Base-by-base conservation (phyloP, 768 basidiomycete genomes). In the Antrodiella citrinella region DNA sequence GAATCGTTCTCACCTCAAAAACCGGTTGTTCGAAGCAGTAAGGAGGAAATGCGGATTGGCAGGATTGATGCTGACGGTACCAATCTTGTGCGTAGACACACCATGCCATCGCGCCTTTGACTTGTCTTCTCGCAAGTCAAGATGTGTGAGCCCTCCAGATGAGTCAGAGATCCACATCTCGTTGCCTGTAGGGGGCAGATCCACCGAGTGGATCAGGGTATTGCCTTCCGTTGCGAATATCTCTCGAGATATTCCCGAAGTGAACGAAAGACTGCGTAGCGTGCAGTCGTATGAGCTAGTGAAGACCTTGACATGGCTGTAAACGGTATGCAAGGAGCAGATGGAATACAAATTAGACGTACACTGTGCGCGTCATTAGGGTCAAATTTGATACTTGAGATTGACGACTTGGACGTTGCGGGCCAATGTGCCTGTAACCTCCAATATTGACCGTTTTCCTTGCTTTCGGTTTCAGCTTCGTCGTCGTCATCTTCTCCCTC, bases 101-200 rank as follows among this genome's bases (percentile, higher is more conserved):
- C 70, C 76, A 55, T 85, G 89, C 66, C 84, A 71, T 41, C 75
- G 72, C 4, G 74, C 72, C 26, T 76, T 76, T 1, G 72, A 71
- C 44, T 73, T 69, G 59, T 68, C 65, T 30, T 86, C 75, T 13
- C 90, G 82, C 30, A 91, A 67, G 62, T 92, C 90, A 19, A 87
- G 66, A 54, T 88, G 89, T 4, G 84, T 86, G 3, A 80, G 70
- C 20, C 87, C 84, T 13, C 90, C 90, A 4, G 66, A 55, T 2
- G 69, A 73, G 62, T 92, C 90, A 1, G 87, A 86, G 48, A 91
- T 74, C 90, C 90, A 92, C 75, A 92, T 77, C 60, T 91, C 88
- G 45, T 84, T 70, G 0, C 90, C 89, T 2, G 69, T 68, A 0
- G 82, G 79, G 0, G 77, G 65, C 11, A 89, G 57, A 54, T 92